A percentile compares a stretch with the other conserved stretches of the same genome.
Conservation (phyloP, 2,329 filamentous ascomycete genomes). For the Clathrospora elynae region DNA sequence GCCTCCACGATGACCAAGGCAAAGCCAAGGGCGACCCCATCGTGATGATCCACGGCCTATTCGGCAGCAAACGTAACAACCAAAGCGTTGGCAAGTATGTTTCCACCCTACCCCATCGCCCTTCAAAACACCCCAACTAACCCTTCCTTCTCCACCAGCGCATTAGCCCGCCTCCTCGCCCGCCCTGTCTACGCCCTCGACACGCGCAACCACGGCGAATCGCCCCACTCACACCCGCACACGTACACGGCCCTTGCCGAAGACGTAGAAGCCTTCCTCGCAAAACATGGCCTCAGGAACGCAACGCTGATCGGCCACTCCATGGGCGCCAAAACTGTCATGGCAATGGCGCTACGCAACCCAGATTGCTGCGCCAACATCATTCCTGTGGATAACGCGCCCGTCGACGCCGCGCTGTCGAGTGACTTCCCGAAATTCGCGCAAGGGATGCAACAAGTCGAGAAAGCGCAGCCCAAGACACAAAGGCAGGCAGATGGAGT, state of each 20-base stretch:
- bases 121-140: too few species aligned
- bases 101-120: not conserved
- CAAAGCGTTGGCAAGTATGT: constrained; percentile 85
- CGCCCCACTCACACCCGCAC: constrained; percentile 75
- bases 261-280: constrained; percentile 80
- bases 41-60: constrained; percentile 88
- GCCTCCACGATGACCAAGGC: constrained; percentile 44
- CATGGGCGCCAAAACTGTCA: constrained; percentile 95
- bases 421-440: constrained; percentile 80
- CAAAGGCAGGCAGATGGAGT: constrained; percentile 82
- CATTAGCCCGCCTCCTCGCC: constrained; percentile 77
- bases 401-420: constrained; percentile 76
- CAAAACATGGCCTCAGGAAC: constrained; percentile 69
- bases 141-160: constrained; percentile 59
- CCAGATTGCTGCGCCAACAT: constrained; percentile 72
- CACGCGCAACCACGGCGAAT: constrained; percentile 90
- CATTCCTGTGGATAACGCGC: constrained; percentile 89
- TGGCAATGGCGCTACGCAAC: constrained; percentile 77
- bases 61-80: constrained; percentile 96
- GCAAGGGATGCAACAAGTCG: constrained; percentile 81
- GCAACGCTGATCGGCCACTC: constrained; percentile 88
- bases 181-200: constrained; percentile 85
- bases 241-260: constrained; percentile 82
- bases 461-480: constrained; percentile 68
- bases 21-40: constrained; percentile 65